Base-by-base conservation (phyloP, 306 rosid genomes). In the barrel medic (Medicago truncatula) region DNA sequence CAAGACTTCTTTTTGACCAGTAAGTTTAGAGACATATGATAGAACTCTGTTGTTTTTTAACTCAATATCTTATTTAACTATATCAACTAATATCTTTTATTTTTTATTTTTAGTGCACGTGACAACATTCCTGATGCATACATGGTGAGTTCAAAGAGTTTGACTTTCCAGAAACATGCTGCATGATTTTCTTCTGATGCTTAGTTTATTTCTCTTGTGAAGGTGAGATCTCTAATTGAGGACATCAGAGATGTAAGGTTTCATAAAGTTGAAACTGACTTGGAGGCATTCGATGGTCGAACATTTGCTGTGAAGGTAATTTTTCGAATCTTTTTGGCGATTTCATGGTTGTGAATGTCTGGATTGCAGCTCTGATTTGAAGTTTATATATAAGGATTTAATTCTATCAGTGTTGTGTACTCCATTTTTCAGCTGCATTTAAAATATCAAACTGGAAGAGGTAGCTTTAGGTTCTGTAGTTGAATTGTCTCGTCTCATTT, bases 181-280 rank as follows among this genome's bases (percentile, higher is more conserved):
- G 53, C 36, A 23, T 74, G 46, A 66, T 25, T 41, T 68, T 77
- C 70, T 60, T 71, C 34, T 70, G n/a, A 47, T 31, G 57, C 65
- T 70, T 72, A 75, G 80, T 75, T 50, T 70, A 56, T 64, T 57
- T 77, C 20, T 77, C 50, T 72, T 67, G 46, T 82, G 21, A 57
- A 89, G 97, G 97, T 88, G 88, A 89, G 97, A 77, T 90, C 99
- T 80, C 88, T 96, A n/a, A 78, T 92, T 70, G 97, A 92, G 78
- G 99, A 96, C 77, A 92, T 96, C 73, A 87, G 91, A 71, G 89
- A 92, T 82, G 97, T 90, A 58, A 83, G 99, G 86, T 95, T 95
- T 84, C 98, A 90, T 83, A 95, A 95, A 84, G 92, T 92, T 31
- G 93, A 92, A 84, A 89, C 91, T 44, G 92, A 93, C 77, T 88